Base-by-base conservation (phyloP, 2,329 filamentous ascomycete species). In the Fusarium cicatricum region DNA sequence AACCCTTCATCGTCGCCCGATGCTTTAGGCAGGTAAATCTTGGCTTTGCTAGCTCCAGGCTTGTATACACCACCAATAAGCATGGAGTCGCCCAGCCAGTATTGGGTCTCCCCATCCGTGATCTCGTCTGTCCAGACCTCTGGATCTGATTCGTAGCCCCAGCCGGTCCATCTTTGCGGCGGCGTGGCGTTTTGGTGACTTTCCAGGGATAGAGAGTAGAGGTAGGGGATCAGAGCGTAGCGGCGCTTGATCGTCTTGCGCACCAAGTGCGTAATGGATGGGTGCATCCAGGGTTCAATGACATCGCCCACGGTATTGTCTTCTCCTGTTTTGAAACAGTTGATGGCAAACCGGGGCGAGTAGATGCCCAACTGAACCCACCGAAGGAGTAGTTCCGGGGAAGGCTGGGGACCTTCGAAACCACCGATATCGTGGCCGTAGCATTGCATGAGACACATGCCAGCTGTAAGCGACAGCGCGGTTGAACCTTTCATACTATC, bases 271-370 rank as follows among this genome's bases (percentile, higher is more conserved):
- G 86, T 86, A 23, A 86, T 85, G 31, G 87, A 82, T 0, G 87
- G 86, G 66, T 91, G 89, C 87, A 91, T 90, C 87, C 88, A 91
- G 0, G 89, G 89, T 74, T 91, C 88, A 53, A 91, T 91, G 1
- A 91, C 88, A 31, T 90, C 88, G 8, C 89, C 89, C 19, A 90
- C 80, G 0, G 79, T 78, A 65, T 87, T 90, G 71, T 91, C 85
- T 1, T 82, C 76, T 0, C 83, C 80, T 0, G 89, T 91, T 75
- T 91, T 91, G 82, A 88, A 91, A 72, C 89, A 91, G 72, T 91
- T 91, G 76, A 91, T 91, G 11, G 89, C 86, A 65, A 91, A 91
- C 0, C 89, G 85, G 0, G 86, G 82, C 2, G 87, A 88, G 74
- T 90, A 84, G 55, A 86, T 83, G 6, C 88, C 89, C 2, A 90